A percentile compares a stretch with the other conserved stretches of the same genome.
These are phyloP conservation scores for Suillus decipiens DNA, from an alignment of 768 basidiomycete species.

Conservation along the genomic window DNA sequence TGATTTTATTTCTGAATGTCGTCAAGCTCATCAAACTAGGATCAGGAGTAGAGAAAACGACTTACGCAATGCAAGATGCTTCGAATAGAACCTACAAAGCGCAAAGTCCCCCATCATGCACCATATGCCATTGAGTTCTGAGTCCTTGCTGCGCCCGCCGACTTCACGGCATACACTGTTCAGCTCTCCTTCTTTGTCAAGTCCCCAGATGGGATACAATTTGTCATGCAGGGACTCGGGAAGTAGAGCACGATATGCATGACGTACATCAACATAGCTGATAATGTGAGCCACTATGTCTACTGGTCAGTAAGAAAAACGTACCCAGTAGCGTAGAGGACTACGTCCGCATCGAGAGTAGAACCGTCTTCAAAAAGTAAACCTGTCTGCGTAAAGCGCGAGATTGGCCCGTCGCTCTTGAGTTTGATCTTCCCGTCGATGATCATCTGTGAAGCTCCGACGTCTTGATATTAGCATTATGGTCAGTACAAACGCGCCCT, in stretches of 20 bases:
- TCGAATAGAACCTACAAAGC: conserved; percentile 65
- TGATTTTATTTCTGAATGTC: conserved; percentile 64
- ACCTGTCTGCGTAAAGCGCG: conserved; percentile 39
- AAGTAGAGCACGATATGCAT: conserved; percentile 20
- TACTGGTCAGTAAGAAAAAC: not conserved
- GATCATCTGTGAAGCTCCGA: conserved; percentile 43
- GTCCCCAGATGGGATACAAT: conserved; percentile 31
- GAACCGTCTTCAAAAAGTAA: conserved; percentile 44
- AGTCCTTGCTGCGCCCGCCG: conserved; percentile 37
- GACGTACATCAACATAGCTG: conserved; percentile 25
- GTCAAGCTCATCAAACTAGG: not conserved
- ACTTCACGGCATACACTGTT: conserved; percentile 43
- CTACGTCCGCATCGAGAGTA: conserved; percentile 48
- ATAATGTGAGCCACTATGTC: not conserved
- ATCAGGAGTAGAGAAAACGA: conserved; percentile 16
- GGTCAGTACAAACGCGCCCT: not conserved
- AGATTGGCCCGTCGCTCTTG: conserved; percentile 44
- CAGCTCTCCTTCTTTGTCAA: conserved; percentile 34
- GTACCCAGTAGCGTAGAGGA: conserved; percentile 53
- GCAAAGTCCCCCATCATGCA: conserved; percentile 65
- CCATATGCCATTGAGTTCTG: conserved; percentile 42
- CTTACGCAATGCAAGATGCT: conserved; percentile 65
- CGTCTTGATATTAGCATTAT: conserved; percentile 27
- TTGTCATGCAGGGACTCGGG: conserved; percentile 17
- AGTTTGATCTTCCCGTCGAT: conserved; percentile 51